Base-by-base conservation (phyloP, 192 early-diverging fungal species). In the Coemansia sp. region DNA sequence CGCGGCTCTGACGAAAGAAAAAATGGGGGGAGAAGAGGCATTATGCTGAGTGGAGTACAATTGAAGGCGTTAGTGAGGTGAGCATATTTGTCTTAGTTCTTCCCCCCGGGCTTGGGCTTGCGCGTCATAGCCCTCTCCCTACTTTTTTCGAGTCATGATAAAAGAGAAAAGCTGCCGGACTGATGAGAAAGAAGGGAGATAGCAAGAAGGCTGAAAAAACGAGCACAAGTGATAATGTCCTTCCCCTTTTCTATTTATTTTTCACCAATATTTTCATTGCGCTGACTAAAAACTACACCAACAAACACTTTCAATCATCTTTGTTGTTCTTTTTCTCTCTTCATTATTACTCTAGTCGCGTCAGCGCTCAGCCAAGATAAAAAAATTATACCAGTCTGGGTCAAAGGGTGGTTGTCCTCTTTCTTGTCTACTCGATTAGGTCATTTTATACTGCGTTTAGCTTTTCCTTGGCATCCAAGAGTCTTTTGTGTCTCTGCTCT, bases 41-140 rank as follows among this genome's bases (percentile, higher is more conserved):
- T 66, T 49, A 64, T 72, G 52, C 52, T 57, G 2, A 23, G 52
- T 26, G 44, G 28, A 65, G 67, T 9, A 69, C 74, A 70, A 70
- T 69, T n/a, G 35, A 67, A 63, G 55, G 46, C 42, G 57, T 53
- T 55, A 63, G 55, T n/a, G 53, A 42, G 66, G 35, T 21, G 16
- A 21, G 58, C 53, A 57, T 16, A 17, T 37, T 19, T 66, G 53
- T 11, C 53, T 30, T 33, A 52, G n/a, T n/a, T 52, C 23, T 0
- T 19, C 21, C 19, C 55, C 16, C 52, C 52, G 46, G 43, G 46
- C 35, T 37, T 49, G 28, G 55, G 28, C 55, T 14, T 61, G 59
- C 35, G 37, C 21, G 38, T 40, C 59, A 39, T 40, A 61, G 59
- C 59, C 59, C 59, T 61, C 30, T 23, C 33, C 33, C 30, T 38